phyloP scores from a whole-genome alignment of 768 basidiomycete genomes.

The Jaapia argillacea region DNA sequence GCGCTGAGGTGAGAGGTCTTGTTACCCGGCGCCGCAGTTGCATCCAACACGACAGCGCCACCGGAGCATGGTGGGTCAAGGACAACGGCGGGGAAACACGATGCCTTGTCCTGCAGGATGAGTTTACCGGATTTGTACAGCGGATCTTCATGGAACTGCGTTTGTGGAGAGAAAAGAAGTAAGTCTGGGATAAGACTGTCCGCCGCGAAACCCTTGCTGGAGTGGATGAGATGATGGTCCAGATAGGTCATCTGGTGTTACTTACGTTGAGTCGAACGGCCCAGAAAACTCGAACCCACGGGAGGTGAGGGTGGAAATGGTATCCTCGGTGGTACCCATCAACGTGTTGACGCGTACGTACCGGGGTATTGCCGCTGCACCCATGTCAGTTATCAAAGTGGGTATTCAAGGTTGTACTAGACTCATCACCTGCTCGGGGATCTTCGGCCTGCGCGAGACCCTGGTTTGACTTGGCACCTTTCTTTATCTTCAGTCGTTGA shows the following conservation, averaged over 20 bases:
- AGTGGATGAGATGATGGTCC: slow-evolving; percentile 2
- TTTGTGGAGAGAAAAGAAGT: slow-evolving; percentile 61
- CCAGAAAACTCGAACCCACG: slow-evolving; percentile 45
- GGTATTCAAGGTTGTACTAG: no score
- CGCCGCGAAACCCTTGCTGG: slow-evolving; percentile 52
- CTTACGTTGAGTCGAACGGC: slow-evolving; percentile 45
- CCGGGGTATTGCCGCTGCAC: slow-evolving; percentile 61
- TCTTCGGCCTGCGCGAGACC: slow-evolving; percentile 58
- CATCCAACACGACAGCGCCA: slow-evolving; percentile 68
- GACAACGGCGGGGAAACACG: slow-evolving; percentile 88
- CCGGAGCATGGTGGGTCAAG: slow-evolving; percentile 60
- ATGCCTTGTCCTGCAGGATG: slow-evolving; percentile 96
- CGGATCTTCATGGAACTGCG: slow-evolving; percentile 58
- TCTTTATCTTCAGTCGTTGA: slow-evolving; percentile 71
- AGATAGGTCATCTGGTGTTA: background rate
- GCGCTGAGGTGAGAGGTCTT: slow-evolving; percentile 94
- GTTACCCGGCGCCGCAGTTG: slow-evolving; percentile 95
- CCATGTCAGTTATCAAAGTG: no score
- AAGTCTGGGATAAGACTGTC: slow-evolving; percentile 82
- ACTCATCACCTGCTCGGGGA: slow-evolving; percentile 59
- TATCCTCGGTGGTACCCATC: slow-evolving; percentile 57
- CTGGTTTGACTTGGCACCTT: slow-evolving; percentile 51
- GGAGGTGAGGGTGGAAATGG: slow-evolving; percentile 42
- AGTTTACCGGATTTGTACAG: slow-evolving; percentile 72
- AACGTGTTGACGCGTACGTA: slow-evolving; percentile 79